Percentiles rank a stretch among this genome's conserved stretches.
These are phyloP conservation scores for Penicillium egyptiacum DNA, from an alignment of 495 filamentous ascomycete genomes.

Conservation along the genomic window DNA sequence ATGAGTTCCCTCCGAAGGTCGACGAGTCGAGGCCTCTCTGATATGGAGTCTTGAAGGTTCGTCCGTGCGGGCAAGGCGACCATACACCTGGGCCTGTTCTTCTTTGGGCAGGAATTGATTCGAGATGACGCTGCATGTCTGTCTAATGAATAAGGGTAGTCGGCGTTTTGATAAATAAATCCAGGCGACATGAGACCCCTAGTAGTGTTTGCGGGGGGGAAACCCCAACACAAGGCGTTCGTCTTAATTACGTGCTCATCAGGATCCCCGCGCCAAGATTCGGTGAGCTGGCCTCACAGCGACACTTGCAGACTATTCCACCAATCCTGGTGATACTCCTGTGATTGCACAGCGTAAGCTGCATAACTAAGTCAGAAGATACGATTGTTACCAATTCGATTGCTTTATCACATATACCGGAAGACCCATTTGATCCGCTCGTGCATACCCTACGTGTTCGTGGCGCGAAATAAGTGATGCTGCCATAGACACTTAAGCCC, in stretches of 20 bases:
- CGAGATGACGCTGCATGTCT: neutral
- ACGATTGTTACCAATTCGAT: neutral
- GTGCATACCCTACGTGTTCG: conserved; percentile 4
- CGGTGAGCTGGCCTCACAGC: neutral
- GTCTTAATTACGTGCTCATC: neutral
- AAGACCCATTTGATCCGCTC: neutral
- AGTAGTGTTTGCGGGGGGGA: neutral
- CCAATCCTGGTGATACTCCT: neutral
- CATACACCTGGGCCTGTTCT: neutral
- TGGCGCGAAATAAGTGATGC: neutral
- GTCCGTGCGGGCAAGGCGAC: neutral
- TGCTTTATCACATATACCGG: neutral
- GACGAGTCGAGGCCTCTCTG: neutral
- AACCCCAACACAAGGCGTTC: neutral
- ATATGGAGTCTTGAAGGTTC: neutral
- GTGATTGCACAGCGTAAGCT: conserved; percentile 9
- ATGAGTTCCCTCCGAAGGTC: neutral
- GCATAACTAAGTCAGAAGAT: conserved; percentile 10
- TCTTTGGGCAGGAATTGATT: neutral
- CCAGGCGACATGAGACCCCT: neutral
- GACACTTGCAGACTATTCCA: neutral
- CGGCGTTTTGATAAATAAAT: neutral
- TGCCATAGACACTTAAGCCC: neutral
- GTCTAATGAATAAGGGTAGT: neutral
- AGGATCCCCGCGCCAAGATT: conserved; percentile 2